phyloP scores from a whole-genome alignment of 2,329 filamentous ascomycete genomes.

The Ascosphaera apis region DNA sequence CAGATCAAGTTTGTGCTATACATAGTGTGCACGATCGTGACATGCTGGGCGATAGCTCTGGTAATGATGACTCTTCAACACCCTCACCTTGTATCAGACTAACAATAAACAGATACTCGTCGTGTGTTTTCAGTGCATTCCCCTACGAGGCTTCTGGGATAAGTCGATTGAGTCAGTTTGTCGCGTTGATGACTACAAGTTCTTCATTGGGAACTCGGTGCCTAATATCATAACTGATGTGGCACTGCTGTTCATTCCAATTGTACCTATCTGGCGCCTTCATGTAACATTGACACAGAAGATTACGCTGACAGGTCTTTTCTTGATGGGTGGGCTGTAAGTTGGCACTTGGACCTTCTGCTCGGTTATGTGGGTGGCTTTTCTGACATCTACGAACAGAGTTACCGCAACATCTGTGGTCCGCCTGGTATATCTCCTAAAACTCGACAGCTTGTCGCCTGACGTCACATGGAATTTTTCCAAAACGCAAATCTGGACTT shows the following conservation, averaged over 20 bases:
- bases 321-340: conserved; percentile 11
- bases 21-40: not conserved
- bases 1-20: conserved; percentile 1
- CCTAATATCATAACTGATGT: conserved; percentile 14
- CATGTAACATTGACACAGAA: conserved; percentile 7
- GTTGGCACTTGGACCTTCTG: not conserved
- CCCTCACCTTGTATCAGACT: not conserved
- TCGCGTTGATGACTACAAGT: conserved; percentile 2
- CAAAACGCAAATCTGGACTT: not conserved
- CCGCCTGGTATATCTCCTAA: not conserved
- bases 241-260: conserved; percentile 9
- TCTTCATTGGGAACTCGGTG: conserved; percentile 27
- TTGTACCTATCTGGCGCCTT: conserved; percentile 9
- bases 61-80: not conserved
- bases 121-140: conserved; percentile 1
- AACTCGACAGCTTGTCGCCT: not conserved
- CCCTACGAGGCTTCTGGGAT: conserved; percentile 2
- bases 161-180: conserved; percentile 2
- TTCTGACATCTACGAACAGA: not conserved
- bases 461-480: not conserved
- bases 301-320: conserved; percentile 5
- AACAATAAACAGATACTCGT: not conserved
- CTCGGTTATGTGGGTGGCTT: not conserved
- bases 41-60: conserved; percentile 2
- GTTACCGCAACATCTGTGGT: not conserved